Evolutionary conservation across 1,284 basidiomycete genomes (phyloP).

Genomic region (Ceratobasidium sp.): DNA sequence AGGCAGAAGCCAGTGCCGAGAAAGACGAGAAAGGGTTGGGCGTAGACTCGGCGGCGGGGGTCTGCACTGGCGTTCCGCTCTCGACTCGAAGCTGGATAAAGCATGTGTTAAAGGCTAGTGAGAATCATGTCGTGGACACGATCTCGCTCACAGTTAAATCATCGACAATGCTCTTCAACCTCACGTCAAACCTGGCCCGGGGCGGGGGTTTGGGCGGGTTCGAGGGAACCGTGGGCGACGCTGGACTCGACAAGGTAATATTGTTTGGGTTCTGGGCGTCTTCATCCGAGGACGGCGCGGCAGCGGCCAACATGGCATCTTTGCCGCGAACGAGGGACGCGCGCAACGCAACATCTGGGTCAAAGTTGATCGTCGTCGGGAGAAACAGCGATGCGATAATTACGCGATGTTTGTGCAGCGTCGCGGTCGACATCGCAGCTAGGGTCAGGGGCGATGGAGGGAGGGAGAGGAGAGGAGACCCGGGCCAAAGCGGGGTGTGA

Average conservation of each 20-base stretch:
- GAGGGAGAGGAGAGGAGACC: background rate
- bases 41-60: constrained; percentile 45
- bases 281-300: constrained; percentile 24
- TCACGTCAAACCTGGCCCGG: constrained; percentile 29
- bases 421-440: constrained; percentile 25
- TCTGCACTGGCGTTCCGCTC: constrained; percentile 53
- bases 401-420: constrained; percentile 62
- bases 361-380: constrained; percentile 63
- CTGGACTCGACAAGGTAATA: constrained; percentile 27
- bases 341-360: constrained; percentile 18
- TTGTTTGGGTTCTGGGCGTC: constrained; percentile 3
- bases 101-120: background rate
- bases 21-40: constrained; percentile 55
- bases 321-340: constrained; percentile 26
- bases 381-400: constrained; percentile 81
- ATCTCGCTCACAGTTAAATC: constrained; percentile 67
- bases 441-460: background rate
- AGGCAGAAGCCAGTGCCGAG: constrained; percentile 24
- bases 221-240: background rate
- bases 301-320: constrained; percentile 24
- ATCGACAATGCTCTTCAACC: constrained; percentile 72
- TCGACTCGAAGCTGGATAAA: constrained; percentile 53
- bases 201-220: constrained; percentile 10
- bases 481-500: background rate
- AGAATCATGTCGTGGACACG: background rate